Evolutionary conservation across 2,329 filamentous ascomycete genomes (phyloP).

Genomic region (Penicillium sp.): DNA sequence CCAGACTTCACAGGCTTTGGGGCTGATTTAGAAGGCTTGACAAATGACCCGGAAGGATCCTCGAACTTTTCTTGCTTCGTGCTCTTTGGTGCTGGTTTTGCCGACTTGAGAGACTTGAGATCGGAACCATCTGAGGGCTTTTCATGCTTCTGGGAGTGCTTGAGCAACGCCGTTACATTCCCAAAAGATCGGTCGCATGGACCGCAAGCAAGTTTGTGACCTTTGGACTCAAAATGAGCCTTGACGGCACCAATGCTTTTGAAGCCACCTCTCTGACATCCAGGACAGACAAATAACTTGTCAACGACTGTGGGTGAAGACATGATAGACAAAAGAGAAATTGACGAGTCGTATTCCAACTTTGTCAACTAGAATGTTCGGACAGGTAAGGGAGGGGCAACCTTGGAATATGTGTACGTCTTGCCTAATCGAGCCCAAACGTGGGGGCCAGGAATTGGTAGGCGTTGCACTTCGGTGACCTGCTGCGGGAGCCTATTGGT

Average conservation of each 20-base stretch:
- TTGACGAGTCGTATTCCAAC: neutral
- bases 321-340: neutral
- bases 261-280: conserved; percentile 3
- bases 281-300: conserved; percentile 7
- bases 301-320: neutral
- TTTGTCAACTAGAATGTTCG: neutral
- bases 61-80: neutral
- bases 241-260: conserved; percentile 2
- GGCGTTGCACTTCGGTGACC: neutral
- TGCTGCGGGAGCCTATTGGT: neutral
- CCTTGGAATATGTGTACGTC: neutral
- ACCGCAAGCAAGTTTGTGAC: neutral
- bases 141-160: conserved; percentile 1
- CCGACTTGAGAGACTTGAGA: neutral
- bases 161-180: neutral
- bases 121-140: neutral
- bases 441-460: neutral
- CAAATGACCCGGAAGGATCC: neutral
- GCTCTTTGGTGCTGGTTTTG: neutral
- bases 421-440: neutral
- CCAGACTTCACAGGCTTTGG: neutral
- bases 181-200: conserved; percentile 2
- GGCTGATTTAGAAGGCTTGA: neutral
- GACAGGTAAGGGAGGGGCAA: neutral
- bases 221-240: conserved; percentile 7